These are phyloP conservation scores for Aspergillus felis DNA, from an alignment of 2,329 filamentous ascomycete species.

Conservation along the genomic window DNA sequence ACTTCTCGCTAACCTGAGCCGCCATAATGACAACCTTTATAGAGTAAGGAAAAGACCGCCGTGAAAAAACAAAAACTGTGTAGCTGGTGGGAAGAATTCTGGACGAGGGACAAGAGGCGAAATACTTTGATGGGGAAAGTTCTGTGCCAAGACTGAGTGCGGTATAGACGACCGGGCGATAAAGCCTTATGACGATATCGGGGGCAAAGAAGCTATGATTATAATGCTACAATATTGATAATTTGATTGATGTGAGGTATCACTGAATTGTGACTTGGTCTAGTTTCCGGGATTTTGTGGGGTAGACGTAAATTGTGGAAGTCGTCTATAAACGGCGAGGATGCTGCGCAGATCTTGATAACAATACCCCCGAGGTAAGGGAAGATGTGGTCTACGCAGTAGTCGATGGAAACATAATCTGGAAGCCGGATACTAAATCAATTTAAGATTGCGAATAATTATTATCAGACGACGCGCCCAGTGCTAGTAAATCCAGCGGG, in stretches of 20 bases:
- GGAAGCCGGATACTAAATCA: no score
- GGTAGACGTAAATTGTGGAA: not conserved
- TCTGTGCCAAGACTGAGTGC: not conserved
- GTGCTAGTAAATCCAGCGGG: no score
- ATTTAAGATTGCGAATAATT: no score
- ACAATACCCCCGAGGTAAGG: no score
- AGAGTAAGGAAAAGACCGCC: conserved; percentile 13
- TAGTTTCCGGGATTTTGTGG: not conserved
- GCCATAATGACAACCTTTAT: conserved; percentile 33
- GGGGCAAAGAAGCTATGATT: not conserved
- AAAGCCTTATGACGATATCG: not conserved
- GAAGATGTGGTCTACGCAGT: no score
- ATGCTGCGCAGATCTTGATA: no score
- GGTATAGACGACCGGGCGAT: not conserved
- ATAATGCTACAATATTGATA: not conserved
- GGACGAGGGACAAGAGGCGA: conserved; percentile 11
- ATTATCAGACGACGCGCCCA: no score
- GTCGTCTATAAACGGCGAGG: not conserved
- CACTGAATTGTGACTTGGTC: not conserved
- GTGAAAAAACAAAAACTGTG: conserved; percentile 13
- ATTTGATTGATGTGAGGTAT: not conserved
- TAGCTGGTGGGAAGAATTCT: conserved; percentile 20
- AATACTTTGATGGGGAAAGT: conserved; percentile 8
- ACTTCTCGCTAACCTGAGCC: conserved; percentile 39
- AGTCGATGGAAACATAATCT: no score